Conservation (phyloP, 257 asterid genomes). For the Cruciata laevipes region DNA sequence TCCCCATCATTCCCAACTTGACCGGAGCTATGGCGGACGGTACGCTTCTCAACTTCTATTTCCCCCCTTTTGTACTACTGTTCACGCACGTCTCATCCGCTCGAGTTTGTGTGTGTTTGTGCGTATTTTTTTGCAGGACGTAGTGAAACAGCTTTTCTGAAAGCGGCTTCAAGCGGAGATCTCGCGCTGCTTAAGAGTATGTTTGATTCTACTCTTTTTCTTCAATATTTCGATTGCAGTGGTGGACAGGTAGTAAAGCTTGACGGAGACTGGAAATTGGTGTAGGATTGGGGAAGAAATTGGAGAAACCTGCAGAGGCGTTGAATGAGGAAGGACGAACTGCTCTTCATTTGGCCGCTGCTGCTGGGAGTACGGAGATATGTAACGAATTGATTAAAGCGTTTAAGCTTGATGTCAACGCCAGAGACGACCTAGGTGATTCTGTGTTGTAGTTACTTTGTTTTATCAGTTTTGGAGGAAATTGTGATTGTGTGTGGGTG, state of each 20-base stretch:
- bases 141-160: not conserved
- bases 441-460: not conserved
- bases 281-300: not conserved
- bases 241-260: not conserved
- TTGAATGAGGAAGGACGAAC: not conserved
- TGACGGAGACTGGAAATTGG: not conserved
- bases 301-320: not conserved
- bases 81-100: not conserved
- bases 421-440: not conserved
- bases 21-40: not conserved
- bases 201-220: not conserved
- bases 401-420: not conserved
- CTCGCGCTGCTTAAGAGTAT: not conserved
- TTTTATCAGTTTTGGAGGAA: not conserved
- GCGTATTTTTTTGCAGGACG: not conserved
- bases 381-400: not conserved
- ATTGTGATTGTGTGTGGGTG: not conserved
- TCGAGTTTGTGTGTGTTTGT: not conserved
- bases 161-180: constrained; percentile 1
- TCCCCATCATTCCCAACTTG: not conserved
- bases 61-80: not conserved
- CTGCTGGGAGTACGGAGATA: not conserved
- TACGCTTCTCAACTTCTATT: not conserved
- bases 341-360: constrained; percentile 3
- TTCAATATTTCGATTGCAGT: not conserved